Percentiles rank a stretch among this genome's conserved stretches.
Evolutionary conservation across 2,329 filamentous ascomycete species (phyloP).

Genomic region (Sporothrix globosa): DNA sequence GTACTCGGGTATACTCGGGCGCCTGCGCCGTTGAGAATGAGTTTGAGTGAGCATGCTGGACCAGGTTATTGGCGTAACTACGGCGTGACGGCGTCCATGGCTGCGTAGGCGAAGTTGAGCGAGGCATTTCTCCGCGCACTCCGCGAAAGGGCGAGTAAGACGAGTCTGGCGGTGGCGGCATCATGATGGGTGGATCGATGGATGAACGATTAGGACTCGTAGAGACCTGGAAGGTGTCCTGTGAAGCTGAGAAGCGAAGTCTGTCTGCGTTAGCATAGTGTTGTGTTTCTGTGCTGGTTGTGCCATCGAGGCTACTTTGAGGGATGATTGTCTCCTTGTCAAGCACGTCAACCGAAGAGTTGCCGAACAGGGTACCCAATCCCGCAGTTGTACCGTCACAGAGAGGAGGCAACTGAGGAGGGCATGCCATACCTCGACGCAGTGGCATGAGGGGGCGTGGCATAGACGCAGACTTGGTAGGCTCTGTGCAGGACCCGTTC

Average conservation of each 20-base stretch:
- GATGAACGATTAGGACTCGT: constrained; percentile 41
- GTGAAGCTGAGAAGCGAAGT: constrained; percentile 23
- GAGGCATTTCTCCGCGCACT: constrained; percentile 50
- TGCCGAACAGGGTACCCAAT: constrained; percentile 45
- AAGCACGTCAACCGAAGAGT: constrained; percentile 37
- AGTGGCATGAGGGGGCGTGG: constrained; percentile 35
- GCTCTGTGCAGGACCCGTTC: constrained; percentile 37
- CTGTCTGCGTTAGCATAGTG: constrained; percentile 30
- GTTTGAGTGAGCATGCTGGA: constrained; percentile 41
- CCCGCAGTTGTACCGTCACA: constrained; percentile 55
- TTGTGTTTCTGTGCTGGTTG: background rate
- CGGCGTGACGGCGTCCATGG: constrained; percentile 60
- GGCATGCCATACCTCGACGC: background rate
- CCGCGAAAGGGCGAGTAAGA: constrained; percentile 58
- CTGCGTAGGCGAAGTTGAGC: constrained; percentile 56
- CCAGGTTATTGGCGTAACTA: constrained; percentile 3
- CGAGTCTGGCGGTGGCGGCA: constrained; percentile 57
- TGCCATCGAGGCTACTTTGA: background rate
- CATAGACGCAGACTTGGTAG: constrained; percentile 42
- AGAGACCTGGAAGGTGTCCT: constrained; percentile 33
- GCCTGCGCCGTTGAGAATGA: constrained; percentile 39
- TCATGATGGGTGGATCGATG: constrained; percentile 62
- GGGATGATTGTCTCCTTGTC: background rate
- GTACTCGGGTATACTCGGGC: constrained; percentile 65
- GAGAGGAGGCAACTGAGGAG: constrained; percentile 51